Evolutionary conservation across 164 flowering plant species (phyloP), one percentile per base, ranked within the genome.

Genomic region (Sedum album): DNA sequence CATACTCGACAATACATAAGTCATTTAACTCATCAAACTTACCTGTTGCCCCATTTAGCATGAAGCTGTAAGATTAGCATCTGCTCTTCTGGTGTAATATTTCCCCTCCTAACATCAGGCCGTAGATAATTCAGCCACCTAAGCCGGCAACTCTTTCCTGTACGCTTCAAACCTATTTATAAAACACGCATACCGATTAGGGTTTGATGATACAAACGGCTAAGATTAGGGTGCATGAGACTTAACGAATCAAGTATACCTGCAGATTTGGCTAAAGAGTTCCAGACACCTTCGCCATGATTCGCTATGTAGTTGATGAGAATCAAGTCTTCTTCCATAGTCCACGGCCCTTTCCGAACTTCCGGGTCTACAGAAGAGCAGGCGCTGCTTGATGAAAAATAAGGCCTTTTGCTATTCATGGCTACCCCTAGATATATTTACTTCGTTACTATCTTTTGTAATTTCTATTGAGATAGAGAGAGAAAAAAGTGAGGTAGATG

Each of bases 261-360:
- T 28, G 98, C 98, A 17, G 91, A 80, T 80, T 83, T 82, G 38
- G 98, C 96, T 7, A 92, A 83, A 0, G 96, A 76, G 74, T 92
- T 92, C 98, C 98, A 92, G 0, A 88, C 94, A 20, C 98, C 98
- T 82, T 92, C 96, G 1, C 98, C 98, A 49, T 92, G 96, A 76
- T 87, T 86, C 0, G 91, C 88, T 20, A 92, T 90, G 66, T 92
- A 88, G 83, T 92, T 92, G 53, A 88, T 88, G 66, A 92, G 84
- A 69, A 92, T 92, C 79, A 87, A 68, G 72, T 92, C 97, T 79
- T 92, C 97, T 74, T 92, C 97, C 88, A 90, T 82, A 20, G 97
- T 90, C 97, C 97, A 92, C 73, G 98, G 98, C 35, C 98, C 98
- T 78, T 90, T 92, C 66, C 98, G 78, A 72, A 89, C 91, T 75